Conservation (phyloP, 768 basidiomycete species). For the Hygrophorus pudorinus region DNA sequence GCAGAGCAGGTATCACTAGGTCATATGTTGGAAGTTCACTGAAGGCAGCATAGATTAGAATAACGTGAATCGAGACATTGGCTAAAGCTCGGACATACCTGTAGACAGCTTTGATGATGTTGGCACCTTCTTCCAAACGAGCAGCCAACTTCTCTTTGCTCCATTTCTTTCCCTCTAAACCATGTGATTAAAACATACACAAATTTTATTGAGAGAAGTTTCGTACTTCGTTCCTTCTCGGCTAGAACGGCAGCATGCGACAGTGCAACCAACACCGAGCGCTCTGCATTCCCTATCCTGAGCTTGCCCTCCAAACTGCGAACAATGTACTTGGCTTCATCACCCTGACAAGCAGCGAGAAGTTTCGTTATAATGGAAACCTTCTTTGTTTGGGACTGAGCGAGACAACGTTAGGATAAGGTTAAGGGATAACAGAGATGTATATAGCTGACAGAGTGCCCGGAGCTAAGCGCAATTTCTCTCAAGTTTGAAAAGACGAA, state of each 20-base stretch:
- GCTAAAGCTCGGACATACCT: conserved; percentile 42
- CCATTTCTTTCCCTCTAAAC: conserved; percentile 61
- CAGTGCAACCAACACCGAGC: conserved; percentile 89
- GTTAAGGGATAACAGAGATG: background rate
- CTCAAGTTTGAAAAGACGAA: conserved; percentile 84
- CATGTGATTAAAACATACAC: conserved; percentile 3
- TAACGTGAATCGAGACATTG: no score
- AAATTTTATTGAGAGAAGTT: background rate
- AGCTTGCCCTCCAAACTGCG: conserved; percentile 95
- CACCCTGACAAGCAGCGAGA: conserved; percentile 81
- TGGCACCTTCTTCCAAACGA: conserved; percentile 67
- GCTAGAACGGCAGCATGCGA: conserved; percentile 85
- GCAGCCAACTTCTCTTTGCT: conserved; percentile 61
- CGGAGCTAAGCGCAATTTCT: conserved; percentile 81
- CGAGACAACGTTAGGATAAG: conserved; percentile 3
- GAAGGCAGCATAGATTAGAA: background rate
- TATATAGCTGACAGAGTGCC: conserved; percentile 53
- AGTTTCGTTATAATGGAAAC: conserved; percentile 92
- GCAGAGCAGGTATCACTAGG: conserved; percentile 80
- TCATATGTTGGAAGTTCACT: conserved; percentile 95
- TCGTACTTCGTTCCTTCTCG: conserved; percentile 54
- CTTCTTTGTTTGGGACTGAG: conserved; percentile 88
- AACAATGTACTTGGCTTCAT: conserved; percentile 94
- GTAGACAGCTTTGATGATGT: conserved; percentile 82
- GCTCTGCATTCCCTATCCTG: conserved; percentile 93